Conservation (phyloP, 306 rosid species). For the Prunus davidiana region DNA sequence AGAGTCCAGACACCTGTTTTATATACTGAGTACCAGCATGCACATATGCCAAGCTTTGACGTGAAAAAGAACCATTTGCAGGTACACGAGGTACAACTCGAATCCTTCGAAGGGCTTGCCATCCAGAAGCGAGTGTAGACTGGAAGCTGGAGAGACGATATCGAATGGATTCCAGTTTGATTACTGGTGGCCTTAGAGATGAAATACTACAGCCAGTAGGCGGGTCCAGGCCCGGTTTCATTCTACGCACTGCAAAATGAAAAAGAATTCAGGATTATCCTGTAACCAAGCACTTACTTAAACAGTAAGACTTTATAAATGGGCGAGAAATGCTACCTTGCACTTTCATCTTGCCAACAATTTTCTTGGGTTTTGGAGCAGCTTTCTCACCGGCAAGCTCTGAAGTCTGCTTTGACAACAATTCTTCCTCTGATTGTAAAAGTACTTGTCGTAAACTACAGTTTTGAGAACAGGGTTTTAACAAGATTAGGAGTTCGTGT, state of each 20-base stretch:
- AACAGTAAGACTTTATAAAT: conserved; percentile 16
- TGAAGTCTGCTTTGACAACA: conserved; percentile 68
- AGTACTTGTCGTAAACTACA: conserved; percentile 81
- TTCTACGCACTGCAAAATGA: conserved; percentile 76
- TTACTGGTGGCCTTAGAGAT: conserved; percentile 45
- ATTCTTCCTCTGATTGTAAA: conserved; percentile 88
- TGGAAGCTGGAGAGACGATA: conserved; percentile 58
- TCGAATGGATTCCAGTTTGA: conserved; percentile 61
- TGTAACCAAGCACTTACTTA: conserved; percentile 13
- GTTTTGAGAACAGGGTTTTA: conserved; percentile 13
- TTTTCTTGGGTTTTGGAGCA: conserved; percentile 84
- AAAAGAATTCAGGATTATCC: conserved; percentile 18
- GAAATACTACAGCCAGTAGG: conserved; percentile 87
- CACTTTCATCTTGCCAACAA: conserved; percentile 92
- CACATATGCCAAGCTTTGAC: conserved; percentile 86
- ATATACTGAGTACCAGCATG: conserved; percentile 88
- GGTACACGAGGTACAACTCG: conserved; percentile 68
- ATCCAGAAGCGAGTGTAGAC: conserved; percentile 71
- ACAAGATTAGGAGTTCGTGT: conserved; percentile 1
- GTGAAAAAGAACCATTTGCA: conserved; percentile 71
- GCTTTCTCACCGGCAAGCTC: conserved; percentile 74
- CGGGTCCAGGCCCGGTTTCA: conserved; percentile 73
- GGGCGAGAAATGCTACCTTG: conserved; percentile 62
- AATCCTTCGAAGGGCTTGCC: conserved; percentile 64
- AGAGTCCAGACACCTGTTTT: conserved; percentile 87